Evolutionary conservation across 2,329 filamentous ascomycete species (phyloP), one percentile per base, ranked within the genome.

Genomic region (Chrysoporthe cubensis): DNA sequence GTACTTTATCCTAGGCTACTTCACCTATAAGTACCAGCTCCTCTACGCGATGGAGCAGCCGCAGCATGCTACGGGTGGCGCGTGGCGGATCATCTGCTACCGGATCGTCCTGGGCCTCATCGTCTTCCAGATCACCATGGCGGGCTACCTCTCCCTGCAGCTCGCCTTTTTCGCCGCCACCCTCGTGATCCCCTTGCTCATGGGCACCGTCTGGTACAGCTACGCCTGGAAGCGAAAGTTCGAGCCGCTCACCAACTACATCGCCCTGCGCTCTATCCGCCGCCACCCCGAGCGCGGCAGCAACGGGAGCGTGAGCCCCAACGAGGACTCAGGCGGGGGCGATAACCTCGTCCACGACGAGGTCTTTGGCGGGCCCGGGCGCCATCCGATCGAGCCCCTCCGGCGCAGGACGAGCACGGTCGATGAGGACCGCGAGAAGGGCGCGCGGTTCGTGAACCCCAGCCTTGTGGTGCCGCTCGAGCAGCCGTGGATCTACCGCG

Each of bases 21-120:
- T 95, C 76, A 92, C 93, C 43, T 96, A 97, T 86, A 97, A 97
- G 78, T 99, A 99, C 80, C 96, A 99, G 81, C 84, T 99, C 4
- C 85, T 99, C 4, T 99, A 99, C 78, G 94, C 96, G 43, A 99
- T 99, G 96, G 94, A 98, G 74, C 95, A 98, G 77, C 92, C 93
- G 18, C 93, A 96, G 75, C 94, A 97, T 76, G 93, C 94, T 18
- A 98, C 95, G 0, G 96, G 96, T 26, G 90, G 91, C 70, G 94
- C 94, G 4, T 99, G 96, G 96, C 91, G 92, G 61, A 97, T 99
- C 86, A 97, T 99, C 71, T 97, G 94, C 80, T 93, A 96, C 75
- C 92, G 96, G 46, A 87, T 97, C 68, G 88, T 98, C 66, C 82
- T 97, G 34, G 96, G 96, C 1, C 81, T 97, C 11, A 81, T 96